Base-by-base conservation (phyloP, 306 rosid genomes). In the Adenanthera pavonina region DNA sequence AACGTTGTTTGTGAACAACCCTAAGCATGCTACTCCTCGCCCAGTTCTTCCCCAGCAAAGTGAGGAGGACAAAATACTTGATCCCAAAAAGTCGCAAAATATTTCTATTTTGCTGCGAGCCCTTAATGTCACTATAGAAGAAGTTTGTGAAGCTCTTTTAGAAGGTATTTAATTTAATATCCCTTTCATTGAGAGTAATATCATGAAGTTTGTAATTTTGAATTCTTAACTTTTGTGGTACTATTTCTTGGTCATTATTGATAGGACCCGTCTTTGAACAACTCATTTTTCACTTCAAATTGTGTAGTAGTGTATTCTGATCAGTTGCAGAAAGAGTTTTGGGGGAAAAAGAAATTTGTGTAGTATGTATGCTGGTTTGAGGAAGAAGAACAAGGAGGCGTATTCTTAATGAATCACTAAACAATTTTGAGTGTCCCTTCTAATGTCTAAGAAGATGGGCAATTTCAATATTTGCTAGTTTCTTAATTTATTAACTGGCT, bases 1-100 rank as follows among this genome's bases (percentile, higher is more conserved):
- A 87, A 87, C 97, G 0, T 85, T 95, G 78, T 95, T 95, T 76
- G 95, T 86, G 66, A 95, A 92, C 74, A 88, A 88, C n/a, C 81
- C 87, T 2, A 93, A 89, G 78, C 94, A 93, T 46, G 74, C 85
- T 44, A 85, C 89, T 47, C 86, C 85, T 7, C 87, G 91, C 25
- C 82, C 78, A 34, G 76, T 85, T 78, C 80, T 90, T 35, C 70
- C 91, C 30, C 76, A 86, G 0, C 61, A 72, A 59, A 79, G 77
- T 69, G 90, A 80, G 54, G 97, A 93, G 85, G 88, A 89, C 72
- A 92, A 94, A 13, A 95, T 92, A 61, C 86, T 95, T 74, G 97
- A 95, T 90, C 99, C 97, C 41, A 95, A 93, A 76, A 95, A 90
- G 93, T 92, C 99, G 10, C 99, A 95, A 84, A 95, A 95, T 48